Conservation (phyloP, 257 asterid species). For the Solanum phureja region DNA sequence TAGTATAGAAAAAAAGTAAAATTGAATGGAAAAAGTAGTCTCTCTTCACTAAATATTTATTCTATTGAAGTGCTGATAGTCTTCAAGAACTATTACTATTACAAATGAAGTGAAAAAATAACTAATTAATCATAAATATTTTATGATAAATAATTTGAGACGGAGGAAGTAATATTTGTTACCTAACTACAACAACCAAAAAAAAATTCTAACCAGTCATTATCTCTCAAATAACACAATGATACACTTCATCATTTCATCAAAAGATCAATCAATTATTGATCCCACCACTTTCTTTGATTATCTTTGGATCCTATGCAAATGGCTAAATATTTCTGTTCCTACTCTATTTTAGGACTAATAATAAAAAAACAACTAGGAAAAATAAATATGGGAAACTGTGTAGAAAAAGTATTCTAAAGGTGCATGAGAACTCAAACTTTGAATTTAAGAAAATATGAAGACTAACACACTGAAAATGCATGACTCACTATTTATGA, state of each 20-base stretch:
- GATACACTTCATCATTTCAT: background rate
- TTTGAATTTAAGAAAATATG: background rate
- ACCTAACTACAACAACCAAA: background rate
- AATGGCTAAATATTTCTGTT: background rate
- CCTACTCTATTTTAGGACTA: conserved; percentile 9
- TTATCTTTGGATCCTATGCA: conserved; percentile 52
- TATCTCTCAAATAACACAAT: background rate
- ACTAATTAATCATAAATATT: too few relatives aligned
- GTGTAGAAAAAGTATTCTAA: background rate
- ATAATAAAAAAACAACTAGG: background rate
- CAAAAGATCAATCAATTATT: conserved; percentile 18
- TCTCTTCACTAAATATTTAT: background rate
- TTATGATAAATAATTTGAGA: background rate
- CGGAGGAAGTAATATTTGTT: background rate
- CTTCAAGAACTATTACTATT: background rate
- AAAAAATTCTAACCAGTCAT: background rate
- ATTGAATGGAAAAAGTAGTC: background rate
- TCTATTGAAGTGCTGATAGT: background rate
- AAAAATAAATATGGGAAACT: background rate
- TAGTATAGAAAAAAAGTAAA: background rate
- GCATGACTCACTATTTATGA: background rate
- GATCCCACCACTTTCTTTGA: conserved; percentile 30
- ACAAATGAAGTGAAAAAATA: background rate
- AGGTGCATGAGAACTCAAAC: background rate
- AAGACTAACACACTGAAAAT: background rate